phyloP scores from a whole-genome alignment of 1,284 basidiomycete genomes.

The Cerioporus squamosus region DNA sequence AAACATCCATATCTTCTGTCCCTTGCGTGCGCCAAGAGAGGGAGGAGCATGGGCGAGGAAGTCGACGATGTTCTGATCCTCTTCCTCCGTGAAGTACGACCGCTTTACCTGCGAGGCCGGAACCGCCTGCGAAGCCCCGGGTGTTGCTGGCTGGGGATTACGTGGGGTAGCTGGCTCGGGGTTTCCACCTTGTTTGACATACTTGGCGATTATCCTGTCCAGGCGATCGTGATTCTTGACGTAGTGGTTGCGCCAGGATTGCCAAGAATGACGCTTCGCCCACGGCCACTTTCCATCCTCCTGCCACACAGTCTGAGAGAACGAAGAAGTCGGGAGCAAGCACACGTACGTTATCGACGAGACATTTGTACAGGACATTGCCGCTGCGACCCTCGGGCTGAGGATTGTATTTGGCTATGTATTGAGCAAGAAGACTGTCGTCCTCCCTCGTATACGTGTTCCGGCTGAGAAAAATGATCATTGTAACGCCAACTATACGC shows the following conservation, averaged over 20 bases:
- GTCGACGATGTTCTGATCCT: slow-evolving; percentile 66
- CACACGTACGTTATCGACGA: slow-evolving; percentile 26
- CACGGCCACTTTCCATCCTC: slow-evolving; percentile 40
- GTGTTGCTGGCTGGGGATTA: background rate
- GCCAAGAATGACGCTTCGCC: slow-evolving; percentile 50
- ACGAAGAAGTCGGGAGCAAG: background rate
- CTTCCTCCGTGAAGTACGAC: slow-evolving; percentile 67
- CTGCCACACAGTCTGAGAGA: background rate
- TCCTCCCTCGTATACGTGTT: slow-evolving; percentile 14
- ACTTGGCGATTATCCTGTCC: slow-evolving; percentile 32
- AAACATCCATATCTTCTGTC: slow-evolving; percentile 68
- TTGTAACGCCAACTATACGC: background rate
- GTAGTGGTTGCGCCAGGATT: slow-evolving; percentile 62
- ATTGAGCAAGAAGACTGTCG: slow-evolving; percentile 20
- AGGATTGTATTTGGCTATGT: slow-evolving; percentile 31
- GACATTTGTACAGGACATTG: slow-evolving; percentile 20
- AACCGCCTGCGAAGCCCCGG: background rate
- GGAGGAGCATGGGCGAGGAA: slow-evolving; percentile 74
- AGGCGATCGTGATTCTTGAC: slow-evolving; percentile 43
- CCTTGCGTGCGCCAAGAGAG: slow-evolving; percentile 70
- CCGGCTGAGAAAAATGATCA: background rate
- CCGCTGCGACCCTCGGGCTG: slow-evolving; percentile 19
- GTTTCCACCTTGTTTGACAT: slow-evolving; percentile 33
- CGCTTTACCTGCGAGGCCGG: slow-evolving; percentile 33
- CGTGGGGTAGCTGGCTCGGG: background rate